Base-by-base conservation (phyloP, 768 basidiomycete genomes). In the Boletus edulis region DNA sequence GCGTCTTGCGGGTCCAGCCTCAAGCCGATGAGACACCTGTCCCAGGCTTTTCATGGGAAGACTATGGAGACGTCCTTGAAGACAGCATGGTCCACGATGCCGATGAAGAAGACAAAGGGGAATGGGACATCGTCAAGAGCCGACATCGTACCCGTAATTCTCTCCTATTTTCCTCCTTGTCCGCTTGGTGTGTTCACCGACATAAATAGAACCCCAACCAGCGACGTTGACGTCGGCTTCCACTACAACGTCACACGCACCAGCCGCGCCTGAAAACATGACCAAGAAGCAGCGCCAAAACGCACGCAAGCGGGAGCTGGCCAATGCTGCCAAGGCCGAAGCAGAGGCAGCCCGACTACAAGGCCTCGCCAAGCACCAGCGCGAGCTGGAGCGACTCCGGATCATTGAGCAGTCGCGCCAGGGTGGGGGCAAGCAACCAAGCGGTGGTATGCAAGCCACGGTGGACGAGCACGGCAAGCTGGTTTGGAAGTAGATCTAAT, bases 281-380 rank as follows among this genome's bases (percentile, higher is more conserved):
- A 86, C 83, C 7, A 89, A 91, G 70, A 80, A 79, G 41, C 87
- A 90, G 66, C 80, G 86, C 34, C 77, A 91, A 65, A 89, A 89
- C 59, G 82, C 79, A 9, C 78, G 77, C 57, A 79, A 74, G 64
- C 74, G 78, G 5, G 86, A 87, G 43, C 77, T 79, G 0, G 65
- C 75, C 51, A 90, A 89, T 67, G 75, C 78, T 3, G 79, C 72
- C 7, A 86, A 82, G 61, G 79, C 75, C 0, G 82, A 79, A 1
- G 74, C 73, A 0, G 89, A 89, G 65, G 70, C 68, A 8, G 75
- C 79, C 43, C 74, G 84, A 37, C 64, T 79, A 39, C 75, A 78
- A 6, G 70, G 68, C 37, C 74, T 89, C 13, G 82, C 81, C 15
- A 72, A 75, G 60, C 87, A 91, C 67, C 79, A 80, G 60, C 76